Evolutionary conservation across 441 rosid species (phyloP).

Genomic region (Capsella rubella): DNA sequence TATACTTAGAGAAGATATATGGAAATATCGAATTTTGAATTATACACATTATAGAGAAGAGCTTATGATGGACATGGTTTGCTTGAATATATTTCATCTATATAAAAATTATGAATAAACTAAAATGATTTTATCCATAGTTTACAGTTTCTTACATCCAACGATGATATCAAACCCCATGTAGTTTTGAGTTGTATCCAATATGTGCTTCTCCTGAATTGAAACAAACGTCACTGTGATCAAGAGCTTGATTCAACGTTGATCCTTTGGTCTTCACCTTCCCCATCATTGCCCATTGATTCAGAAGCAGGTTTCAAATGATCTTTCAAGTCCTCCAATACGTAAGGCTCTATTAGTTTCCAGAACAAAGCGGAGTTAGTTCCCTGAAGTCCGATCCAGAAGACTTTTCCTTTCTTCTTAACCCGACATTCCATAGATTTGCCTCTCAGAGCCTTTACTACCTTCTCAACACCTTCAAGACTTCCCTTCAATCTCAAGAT

Average conservation of each 20-base stretch:
- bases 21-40: no score
- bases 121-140: background rate
- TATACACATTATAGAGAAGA: background rate
- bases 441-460: conserved; percentile 62
- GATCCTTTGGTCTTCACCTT: conserved; percentile 41
- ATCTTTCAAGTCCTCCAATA: conserved; percentile 62
- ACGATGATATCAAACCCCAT: no score
- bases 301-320: conserved; percentile 43
- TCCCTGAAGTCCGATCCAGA: conserved; percentile 86
- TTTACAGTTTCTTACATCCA: background rate
- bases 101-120: no score
- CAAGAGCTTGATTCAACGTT: conserved; percentile 41
- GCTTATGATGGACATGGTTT: background rate
- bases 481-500: conserved; percentile 76
- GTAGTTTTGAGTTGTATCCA: background rate
- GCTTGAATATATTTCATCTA: background rate
- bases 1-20: no score
- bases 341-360: conserved; percentile 72
- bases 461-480: conserved; percentile 58
- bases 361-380: conserved; percentile 63
- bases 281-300: conserved; percentile 21
- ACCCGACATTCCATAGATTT: conserved; percentile 71
- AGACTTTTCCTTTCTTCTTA: conserved; percentile 75
- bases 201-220: background rate
- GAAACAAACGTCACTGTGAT: background rate